Base-by-base conservation (phyloP, 1,284 basidiomycete genomes). In the Schizophyllum commune region DNA sequence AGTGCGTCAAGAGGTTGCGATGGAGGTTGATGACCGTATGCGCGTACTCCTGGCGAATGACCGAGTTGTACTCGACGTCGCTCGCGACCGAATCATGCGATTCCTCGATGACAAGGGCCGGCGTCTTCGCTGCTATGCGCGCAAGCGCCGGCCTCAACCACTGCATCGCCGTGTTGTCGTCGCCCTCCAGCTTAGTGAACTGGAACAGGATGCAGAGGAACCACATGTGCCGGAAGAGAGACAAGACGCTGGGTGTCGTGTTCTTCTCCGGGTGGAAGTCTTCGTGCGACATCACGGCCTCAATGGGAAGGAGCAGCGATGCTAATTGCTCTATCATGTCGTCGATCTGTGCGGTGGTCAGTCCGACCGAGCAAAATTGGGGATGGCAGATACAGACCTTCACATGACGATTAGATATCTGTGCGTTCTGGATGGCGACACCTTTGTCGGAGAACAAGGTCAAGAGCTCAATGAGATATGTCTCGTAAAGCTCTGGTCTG, bases 141-240 rank as follows among this genome's bases (percentile, higher is more conserved):
- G 83, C 80, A 21, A 98, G 79, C 1, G 92, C 89, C 27, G 88
- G 86, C 58, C 81, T 79, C 60, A 91, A 82, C 87, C 91, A 91
- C 52, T 87, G 83, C 77, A 88, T 87, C 5, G 89, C 85, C 51
- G 79, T 78, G 53, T 77, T 79, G 57, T 83, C 81, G 62, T 76
- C 73, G 63, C 81, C 72, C 69, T 83, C 73, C 63, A 72, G 64
- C 65, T 77, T 61, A 73, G 77, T 87, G 65, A 94, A 89, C 47
- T 89, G 85, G 68, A 95, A 94, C 15, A 98, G 80, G 19, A 91
- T 84, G 68, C 92, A 94, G 13, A 98, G 75, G 74, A 97, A 94
- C 96, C 96, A 99, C 76, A 96, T 83, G 71, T 94, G 95, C 56
- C 96, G 85, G 82, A 98, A 99, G 19, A 94, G 79, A 4, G 86